Conservation (phyloP, 192 early-diverging fungal genomes). For the Funneliformis geosporum region DNA sequence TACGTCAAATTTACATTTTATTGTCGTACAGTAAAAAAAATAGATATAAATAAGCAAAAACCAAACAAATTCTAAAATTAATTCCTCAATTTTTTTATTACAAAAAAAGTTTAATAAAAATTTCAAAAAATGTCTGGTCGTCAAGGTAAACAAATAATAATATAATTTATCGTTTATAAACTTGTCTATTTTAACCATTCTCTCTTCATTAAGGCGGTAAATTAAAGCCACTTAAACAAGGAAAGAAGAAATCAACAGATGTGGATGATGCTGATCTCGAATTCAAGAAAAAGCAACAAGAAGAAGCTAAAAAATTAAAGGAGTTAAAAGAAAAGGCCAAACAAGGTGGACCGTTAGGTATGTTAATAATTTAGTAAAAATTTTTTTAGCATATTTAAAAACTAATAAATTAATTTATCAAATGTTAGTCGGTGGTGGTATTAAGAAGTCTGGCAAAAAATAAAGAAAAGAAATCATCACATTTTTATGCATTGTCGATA, state of each 20-base stretch:
- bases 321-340: constrained; percentile 62
- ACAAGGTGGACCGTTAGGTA: constrained; percentile 55
- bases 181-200: background rate
- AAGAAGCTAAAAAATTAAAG: constrained; percentile 72
- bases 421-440: constrained; percentile 52
- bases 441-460: constrained; percentile 72
- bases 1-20: no score
- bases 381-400: background rate
- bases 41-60: no score
- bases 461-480: constrained; percentile 33
- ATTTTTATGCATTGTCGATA: background rate
- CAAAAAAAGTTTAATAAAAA: no score
- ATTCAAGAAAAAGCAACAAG: constrained; percentile 76
- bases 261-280: constrained; percentile 68
- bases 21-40: no score
- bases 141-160: background rate
- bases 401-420: background rate
- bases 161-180: background rate
- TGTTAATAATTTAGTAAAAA: constrained; percentile 22
- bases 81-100: no score
- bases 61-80: no score
- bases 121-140: background rate
- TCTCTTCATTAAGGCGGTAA: constrained; percentile 61
- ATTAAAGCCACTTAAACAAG: constrained; percentile 78
- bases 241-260: constrained; percentile 62